Conservation (phyloP, 495 filamentous ascomycete species). For the Neurospora pannonica region DNA sequence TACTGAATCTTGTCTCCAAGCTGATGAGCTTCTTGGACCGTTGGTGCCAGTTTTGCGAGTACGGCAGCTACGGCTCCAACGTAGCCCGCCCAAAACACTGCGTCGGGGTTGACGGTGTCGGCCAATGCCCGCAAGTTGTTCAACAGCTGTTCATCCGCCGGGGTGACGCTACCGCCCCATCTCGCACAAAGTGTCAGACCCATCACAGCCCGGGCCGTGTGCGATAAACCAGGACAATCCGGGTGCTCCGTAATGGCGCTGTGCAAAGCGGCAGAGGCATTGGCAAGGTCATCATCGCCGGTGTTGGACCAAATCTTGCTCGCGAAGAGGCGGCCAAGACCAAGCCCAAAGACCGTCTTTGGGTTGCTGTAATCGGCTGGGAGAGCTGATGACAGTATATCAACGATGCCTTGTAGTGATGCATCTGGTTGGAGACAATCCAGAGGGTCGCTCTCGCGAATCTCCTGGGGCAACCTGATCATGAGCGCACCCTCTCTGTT, state of each 20-base stretch:
- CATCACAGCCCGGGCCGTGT: conserved; percentile 59
- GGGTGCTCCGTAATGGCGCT: conserved; percentile 60
- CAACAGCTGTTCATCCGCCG: conserved; percentile 35
- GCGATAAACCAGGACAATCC: conserved; percentile 62
- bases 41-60: conserved; percentile 25
- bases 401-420: conserved; percentile 38
- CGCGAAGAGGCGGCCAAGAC: conserved; percentile 32
- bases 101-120: conserved; percentile 20
- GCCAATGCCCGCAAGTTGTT: conserved; percentile 29
- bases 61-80: conserved; percentile 29
- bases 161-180: conserved; percentile 57
- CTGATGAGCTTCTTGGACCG: conserved; percentile 13
- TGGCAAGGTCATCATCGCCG: conserved; percentile 36
- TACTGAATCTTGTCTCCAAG: conserved; percentile 23
- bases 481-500: conserved; percentile 77
- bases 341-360: conserved; percentile 29
- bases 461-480: conserved; percentile 46
- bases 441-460: conserved; percentile 58
- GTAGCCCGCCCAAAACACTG: conserved; percentile 36
- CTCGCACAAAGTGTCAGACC: conserved; percentile 66
- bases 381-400: conserved; percentile 44
- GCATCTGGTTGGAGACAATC: conserved; percentile 21
- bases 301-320: conserved; percentile 36
- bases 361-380: conserved; percentile 40
- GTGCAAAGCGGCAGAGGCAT: conserved; percentile 61